These are phyloP conservation scores for Hyparrhenia diplandra DNA, from an alignment of 176 grass and related monocot species.

Conservation along the genomic window DNA sequence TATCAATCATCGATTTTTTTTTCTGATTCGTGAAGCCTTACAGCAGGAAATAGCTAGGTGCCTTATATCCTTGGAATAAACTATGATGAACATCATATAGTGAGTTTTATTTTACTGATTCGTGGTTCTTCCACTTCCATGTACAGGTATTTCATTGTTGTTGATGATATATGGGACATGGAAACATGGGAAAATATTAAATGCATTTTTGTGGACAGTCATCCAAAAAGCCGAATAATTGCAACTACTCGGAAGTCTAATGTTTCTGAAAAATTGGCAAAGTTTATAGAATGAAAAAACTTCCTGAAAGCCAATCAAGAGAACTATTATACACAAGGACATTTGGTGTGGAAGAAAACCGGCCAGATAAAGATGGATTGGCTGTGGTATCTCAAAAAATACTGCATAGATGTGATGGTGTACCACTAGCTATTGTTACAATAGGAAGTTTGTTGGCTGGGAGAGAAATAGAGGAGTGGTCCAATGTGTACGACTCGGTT, in stretches of 20 bases:
- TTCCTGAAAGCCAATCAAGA: not conserved
- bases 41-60: too few species aligned
- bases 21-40: too few species aligned
- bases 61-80: too few species aligned
- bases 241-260: not conserved
- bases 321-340: not conserved
- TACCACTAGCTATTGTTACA: not conserved
- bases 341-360: not conserved
- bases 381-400: not conserved
- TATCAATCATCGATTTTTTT: too few species aligned
- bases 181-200: not conserved
- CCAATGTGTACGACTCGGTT: not conserved
- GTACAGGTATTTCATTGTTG: not conserved
- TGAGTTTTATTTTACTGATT: not conserved
- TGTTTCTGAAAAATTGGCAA: not conserved
- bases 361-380: not conserved
- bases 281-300: not conserved
- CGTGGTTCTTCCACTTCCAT: not conserved
- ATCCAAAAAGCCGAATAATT: not conserved
- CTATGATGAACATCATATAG: too few species aligned
- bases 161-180: not conserved
- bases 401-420: not conserved
- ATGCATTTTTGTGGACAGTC: not conserved
- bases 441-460: not conserved
- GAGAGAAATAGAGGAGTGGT: not conserved